Conservation (phyloP, 2,329 filamentous ascomycete species). For the Aspergillus arachidicola region DNA sequence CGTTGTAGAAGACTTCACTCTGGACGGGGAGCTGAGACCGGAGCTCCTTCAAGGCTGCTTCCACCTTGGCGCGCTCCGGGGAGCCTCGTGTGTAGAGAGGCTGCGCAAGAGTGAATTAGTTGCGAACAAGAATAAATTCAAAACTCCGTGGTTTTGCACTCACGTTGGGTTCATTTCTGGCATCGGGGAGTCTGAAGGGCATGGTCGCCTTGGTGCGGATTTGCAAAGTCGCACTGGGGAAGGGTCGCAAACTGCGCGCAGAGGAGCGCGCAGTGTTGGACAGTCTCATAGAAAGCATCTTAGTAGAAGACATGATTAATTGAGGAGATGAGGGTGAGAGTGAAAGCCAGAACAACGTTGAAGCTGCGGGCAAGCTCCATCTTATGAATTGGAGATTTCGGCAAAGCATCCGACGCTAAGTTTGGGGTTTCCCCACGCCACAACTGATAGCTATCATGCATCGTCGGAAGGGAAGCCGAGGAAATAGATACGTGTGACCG, state of each 20-base stretch:
- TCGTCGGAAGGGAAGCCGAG: background rate
- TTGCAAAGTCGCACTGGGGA: conserved; percentile 13
- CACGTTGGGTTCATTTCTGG: conserved; percentile 40
- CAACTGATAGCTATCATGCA: background rate
- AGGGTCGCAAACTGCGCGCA: conserved; percentile 16
- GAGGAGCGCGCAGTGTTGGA: conserved; percentile 13
- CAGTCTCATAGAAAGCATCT: background rate
- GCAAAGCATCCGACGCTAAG: background rate
- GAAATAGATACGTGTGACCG: background rate
- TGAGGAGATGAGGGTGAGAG: background rate
- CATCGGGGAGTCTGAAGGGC: conserved; percentile 34
- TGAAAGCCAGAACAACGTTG: background rate
- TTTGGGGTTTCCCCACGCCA: background rate
- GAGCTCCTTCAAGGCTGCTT: conserved; percentile 33
- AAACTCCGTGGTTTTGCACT: conserved; percentile 6
- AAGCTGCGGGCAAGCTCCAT: background rate
- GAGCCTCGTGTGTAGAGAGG: conserved; percentile 32
- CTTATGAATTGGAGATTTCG: background rate
- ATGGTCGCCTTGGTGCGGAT: conserved; percentile 28
- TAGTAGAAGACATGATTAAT: conserved; percentile 7
- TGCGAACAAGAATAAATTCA: background rate
- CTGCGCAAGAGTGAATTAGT: conserved; percentile 10
- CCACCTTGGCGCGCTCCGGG: conserved; percentile 37
- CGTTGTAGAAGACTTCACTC: conserved; percentile 33
- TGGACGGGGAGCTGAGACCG: conserved; percentile 37